These are phyloP conservation scores for Penicillium paradoxum DNA, from an alignment of 495 filamentous ascomycete genomes.

Conservation along the genomic window DNA sequence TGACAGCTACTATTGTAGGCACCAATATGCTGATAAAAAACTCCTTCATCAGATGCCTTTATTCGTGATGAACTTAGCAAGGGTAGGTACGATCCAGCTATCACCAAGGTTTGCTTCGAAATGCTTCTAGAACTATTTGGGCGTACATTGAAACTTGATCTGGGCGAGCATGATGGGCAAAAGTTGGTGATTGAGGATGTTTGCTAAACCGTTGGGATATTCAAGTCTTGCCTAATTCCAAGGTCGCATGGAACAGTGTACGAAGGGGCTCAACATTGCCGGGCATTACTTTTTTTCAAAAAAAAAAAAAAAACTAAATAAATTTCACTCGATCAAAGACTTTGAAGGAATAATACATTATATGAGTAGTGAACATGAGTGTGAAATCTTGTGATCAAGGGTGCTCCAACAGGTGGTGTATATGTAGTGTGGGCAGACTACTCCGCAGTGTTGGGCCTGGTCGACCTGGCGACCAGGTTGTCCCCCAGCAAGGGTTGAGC, in stretches of 20 bases:
- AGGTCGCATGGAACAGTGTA: too few species aligned
- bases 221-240: neutral
- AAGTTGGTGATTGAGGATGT: conserved; percentile 53
- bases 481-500: neutral
- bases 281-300: too few species aligned
- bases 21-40: neutral
- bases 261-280: too few species aligned
- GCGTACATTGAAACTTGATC: conserved; percentile 67
- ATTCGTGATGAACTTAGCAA: conserved; percentile 95
- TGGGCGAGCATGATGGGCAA: conserved; percentile 55
- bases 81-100: conserved; percentile 83
- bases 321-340: too few species aligned
- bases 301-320: too few species aligned
- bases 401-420: too few species aligned
- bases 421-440: too few species aligned
- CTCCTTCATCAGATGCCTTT: conserved; percentile 61
- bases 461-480: conserved; percentile 3
- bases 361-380: too few species aligned
- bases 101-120: conserved; percentile 87
- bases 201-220: conserved; percentile 34
- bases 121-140: conserved; percentile 84
- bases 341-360: too few species aligned
- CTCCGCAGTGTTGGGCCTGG: neutral
- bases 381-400: too few species aligned
- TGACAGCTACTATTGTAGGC: too few species aligned